Evolutionary conservation across 2,329 filamentous ascomycete species (phyloP), one percentile per base, ranked within the genome.

Genomic region (Paraconiothyrium sp.): DNA sequence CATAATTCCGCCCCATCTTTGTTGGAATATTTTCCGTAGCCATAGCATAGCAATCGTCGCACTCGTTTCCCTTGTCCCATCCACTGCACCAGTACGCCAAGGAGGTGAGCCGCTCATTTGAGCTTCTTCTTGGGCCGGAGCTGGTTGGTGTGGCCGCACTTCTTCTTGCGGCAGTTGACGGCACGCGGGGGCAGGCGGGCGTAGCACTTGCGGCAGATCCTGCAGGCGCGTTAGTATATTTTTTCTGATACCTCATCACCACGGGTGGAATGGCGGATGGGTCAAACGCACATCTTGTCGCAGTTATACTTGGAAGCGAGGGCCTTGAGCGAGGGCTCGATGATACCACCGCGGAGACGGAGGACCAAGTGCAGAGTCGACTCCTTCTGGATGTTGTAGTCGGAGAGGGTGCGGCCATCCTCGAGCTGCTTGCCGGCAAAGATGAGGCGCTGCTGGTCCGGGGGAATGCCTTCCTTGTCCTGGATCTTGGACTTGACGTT

Each of bases 61-160:
- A 67, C 71, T 73, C 72, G 68, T 74, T 67, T 63, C 70, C 49
- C 34, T 64, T 62, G 65, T 70, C 62, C 64, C 50, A 43, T 71
- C 52, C 52, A 46, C 73, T 72, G 72, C 39, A 41, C 72, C 75
- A 71, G 69, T 41, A 76, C 72, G 72, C 75, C 75, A 37, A 27
- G 37, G 61, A 64, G 68, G 67, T 74, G 75, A 78, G 64, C 67
- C 82, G 83, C 86, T 83, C 91, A 94, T 87, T 97, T 97, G 83
- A 97, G 90, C 94, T 99, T 99, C 94, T 99, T 99, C 94, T 99
- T 99, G 84, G 95, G 95, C 86, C 95, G 93, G 83, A 99, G 92
- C 90, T 99, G 95, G 92, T 98, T 98, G 87, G 91, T 96, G 91
- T 98, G 95, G 71, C 94, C 95, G 86, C 94, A 98, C 90, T 98